These are phyloP conservation scores for Anacardium occidentale DNA, from an alignment of 345 rosid species.

Conservation along the genomic window DNA sequence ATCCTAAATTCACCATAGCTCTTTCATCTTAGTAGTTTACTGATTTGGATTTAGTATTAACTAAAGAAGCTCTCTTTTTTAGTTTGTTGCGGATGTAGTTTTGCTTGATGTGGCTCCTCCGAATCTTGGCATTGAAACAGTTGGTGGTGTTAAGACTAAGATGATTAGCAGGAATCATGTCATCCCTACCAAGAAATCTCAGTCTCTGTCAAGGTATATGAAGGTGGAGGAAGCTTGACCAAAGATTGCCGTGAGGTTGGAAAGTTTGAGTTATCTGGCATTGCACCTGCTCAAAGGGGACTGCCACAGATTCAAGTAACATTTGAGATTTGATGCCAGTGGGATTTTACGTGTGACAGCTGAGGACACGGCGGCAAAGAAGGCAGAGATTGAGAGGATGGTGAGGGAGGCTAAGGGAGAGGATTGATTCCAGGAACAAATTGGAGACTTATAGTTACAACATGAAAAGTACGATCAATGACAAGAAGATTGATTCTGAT, in stretches of 20 bases:
- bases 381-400: slow-evolving; percentile 51
- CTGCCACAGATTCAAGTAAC: slow-evolving; percentile 52
- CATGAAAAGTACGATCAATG: slow-evolving; percentile 43
- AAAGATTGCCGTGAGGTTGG: slow-evolving; percentile 55
- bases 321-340: slow-evolving; percentile 50
- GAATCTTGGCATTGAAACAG: slow-evolving; percentile 55
- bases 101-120: slow-evolving; percentile 52
- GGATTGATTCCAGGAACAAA: slow-evolving; percentile 56
- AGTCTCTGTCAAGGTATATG: slow-evolving; percentile 52
- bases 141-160: slow-evolving; percentile 55
- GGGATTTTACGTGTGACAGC: slow-evolving; percentile 53
- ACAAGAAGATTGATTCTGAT: slow-evolving; percentile 48
- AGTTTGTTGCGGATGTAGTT: slow-evolving; percentile 34
- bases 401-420: slow-evolving; percentile 57
- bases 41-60: background rate
- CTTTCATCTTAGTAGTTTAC: no score
- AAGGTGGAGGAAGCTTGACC: slow-evolving; percentile 54
- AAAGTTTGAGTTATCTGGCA: slow-evolving; percentile 47
- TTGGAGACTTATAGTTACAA: slow-evolving; percentile 49
- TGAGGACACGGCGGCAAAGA: slow-evolving; percentile 52
- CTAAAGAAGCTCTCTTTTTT: background rate
- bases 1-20: no score
- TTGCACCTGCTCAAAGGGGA: slow-evolving; percentile 63
- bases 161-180: slow-evolving; percentile 53
- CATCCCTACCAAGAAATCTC: slow-evolving; percentile 48